These are phyloP conservation scores for Lophiotrema nucula DNA, from an alignment of 495 filamentous ascomycete genomes.

Conservation along the genomic window DNA sequence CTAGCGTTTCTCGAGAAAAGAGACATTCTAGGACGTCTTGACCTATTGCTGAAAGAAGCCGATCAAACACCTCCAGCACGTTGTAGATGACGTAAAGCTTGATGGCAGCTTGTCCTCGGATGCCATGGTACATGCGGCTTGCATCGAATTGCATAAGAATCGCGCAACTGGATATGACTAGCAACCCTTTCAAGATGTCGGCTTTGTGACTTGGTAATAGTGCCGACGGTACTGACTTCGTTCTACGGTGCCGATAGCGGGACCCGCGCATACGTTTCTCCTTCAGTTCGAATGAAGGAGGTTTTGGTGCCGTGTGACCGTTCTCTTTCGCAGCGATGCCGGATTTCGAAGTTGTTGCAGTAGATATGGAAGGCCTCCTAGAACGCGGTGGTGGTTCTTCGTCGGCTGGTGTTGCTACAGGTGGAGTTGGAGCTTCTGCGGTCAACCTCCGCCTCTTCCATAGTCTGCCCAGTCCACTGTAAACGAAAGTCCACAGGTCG, in stretches of 20 bases:
- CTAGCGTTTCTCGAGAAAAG: slow-evolving; percentile 87
- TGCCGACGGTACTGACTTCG: slow-evolving; percentile 79
- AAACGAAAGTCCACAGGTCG: slow-evolving; percentile 70
- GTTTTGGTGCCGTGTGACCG: not conserved
- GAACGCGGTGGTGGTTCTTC: slow-evolving; percentile 36
- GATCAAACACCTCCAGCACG: slow-evolving; percentile 84
- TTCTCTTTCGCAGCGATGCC: slow-evolving; percentile 25
- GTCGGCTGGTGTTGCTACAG: slow-evolving; percentile 30
- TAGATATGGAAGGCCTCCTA: slow-evolving; percentile 36
- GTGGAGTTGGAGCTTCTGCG: slow-evolving; percentile 19
- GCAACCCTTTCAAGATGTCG: slow-evolving; percentile 83
- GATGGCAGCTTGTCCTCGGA: slow-evolving; percentile 92
- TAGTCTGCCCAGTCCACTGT: slow-evolving; percentile 70
- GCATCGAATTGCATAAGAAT: slow-evolving; percentile 91
- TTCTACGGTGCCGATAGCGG: slow-evolving; percentile 64
- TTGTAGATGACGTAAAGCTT: slow-evolving; percentile 99
- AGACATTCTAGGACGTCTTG: slow-evolving; percentile 96
- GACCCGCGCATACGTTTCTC: slow-evolving; percentile 35
- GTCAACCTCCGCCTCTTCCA: slow-evolving; percentile 61
- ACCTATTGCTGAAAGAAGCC: slow-evolving; percentile 82
- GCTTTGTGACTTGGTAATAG: slow-evolving; percentile 88
- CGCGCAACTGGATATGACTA: slow-evolving; percentile 80
- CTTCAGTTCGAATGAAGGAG: slow-evolving; percentile 7
- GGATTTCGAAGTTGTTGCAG: slow-evolving; percentile 3
- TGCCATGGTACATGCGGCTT: slow-evolving; percentile 97